Evolutionary conservation across 495 filamentous ascomycete species (phyloP).

Genomic region (Penicillium canescens): DNA sequence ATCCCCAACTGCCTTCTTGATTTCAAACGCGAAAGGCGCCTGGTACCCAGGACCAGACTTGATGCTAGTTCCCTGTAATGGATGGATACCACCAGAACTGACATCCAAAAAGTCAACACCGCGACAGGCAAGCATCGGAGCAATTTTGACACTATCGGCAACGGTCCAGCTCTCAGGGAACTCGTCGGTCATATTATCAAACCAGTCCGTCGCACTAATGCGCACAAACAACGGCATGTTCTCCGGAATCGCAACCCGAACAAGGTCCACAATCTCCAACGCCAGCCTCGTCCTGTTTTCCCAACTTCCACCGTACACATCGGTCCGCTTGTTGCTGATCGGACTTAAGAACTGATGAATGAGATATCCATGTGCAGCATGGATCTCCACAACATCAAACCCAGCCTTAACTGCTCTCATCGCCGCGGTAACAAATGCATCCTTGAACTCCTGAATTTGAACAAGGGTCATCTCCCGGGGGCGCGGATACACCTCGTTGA

Average conservation of each 20-base stretch:
- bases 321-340: constrained; percentile 57
- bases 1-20: constrained; percentile 60
- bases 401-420: constrained; percentile 57
- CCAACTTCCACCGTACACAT: constrained; percentile 62
- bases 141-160: constrained; percentile 54
- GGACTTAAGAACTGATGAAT: constrained; percentile 63
- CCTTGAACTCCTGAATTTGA: constrained; percentile 58
- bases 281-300: constrained; percentile 59
- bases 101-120: constrained; percentile 64
- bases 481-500: constrained; percentile 44
- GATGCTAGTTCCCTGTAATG: constrained; percentile 51
- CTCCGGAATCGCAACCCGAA: constrained; percentile 51
- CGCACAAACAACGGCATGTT: constrained; percentile 67
- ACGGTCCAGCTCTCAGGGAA: constrained; percentile 57
- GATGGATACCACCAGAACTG: constrained; percentile 59
- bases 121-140: constrained; percentile 51
- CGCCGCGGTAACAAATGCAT: constrained; percentile 51
- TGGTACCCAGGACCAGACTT: constrained; percentile 60
- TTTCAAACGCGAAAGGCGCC: constrained; percentile 55
- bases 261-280: constrained; percentile 55
- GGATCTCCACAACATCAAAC: constrained; percentile 58
- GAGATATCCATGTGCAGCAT: constrained; percentile 64
- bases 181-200: constrained; percentile 45
- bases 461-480: constrained; percentile 53
- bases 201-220: constrained; percentile 59